Base-by-base conservation (phyloP, 2,329 filamentous ascomycete genomes). In the Neoascochyta sp. region DNA sequence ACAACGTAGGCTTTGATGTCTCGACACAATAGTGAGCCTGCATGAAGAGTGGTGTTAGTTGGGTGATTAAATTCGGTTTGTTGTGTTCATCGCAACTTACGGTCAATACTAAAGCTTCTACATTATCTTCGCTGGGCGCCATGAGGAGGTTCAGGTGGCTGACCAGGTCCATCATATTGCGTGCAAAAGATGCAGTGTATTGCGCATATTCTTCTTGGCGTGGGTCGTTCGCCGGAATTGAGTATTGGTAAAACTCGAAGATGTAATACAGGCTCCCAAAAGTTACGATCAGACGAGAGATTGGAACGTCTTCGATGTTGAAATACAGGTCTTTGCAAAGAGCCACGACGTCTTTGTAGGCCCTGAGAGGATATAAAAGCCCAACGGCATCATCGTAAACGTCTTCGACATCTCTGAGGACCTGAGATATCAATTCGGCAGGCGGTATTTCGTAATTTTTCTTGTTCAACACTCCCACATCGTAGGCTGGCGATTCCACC, bases 241-340 rank as follows among this genome's bases (percentile, higher is more conserved):
- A 26, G 7, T 48, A 37, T 0, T 47, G 45, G 30, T 65, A 48
- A 24, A 62, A 62, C 1, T 46, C 42, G 36, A 65, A 65, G 3
- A 64, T 16, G 24, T 61, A 64, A 3, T 54, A 57, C 3, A 66
- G 29, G 16, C 54, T 65, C 3, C 59, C 52, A 27, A 62, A 65
- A 1, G 62, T 54, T 1, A 67, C 47, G 2, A 65, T 52, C 5
- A 60, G 51, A 8, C 65, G 60, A 3, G 55, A 27, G 9, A 60
- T 47, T 0, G 35, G 50, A 29, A 64, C 54, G 4, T 54, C 49
- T 6, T 62, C 52, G 4, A 62, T 32, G 1, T 58, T 53, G 25
- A 66, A 66, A 31, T 62, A 66, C 6, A 66, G 27, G 9, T 38
- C 35, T n/a, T 38, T 38, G 21, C 35, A 38, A 10, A 38, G 17